Evolutionary conservation across 1,284 basidiomycete species (phyloP).

Genomic region (Puccinia polysora): DNA sequence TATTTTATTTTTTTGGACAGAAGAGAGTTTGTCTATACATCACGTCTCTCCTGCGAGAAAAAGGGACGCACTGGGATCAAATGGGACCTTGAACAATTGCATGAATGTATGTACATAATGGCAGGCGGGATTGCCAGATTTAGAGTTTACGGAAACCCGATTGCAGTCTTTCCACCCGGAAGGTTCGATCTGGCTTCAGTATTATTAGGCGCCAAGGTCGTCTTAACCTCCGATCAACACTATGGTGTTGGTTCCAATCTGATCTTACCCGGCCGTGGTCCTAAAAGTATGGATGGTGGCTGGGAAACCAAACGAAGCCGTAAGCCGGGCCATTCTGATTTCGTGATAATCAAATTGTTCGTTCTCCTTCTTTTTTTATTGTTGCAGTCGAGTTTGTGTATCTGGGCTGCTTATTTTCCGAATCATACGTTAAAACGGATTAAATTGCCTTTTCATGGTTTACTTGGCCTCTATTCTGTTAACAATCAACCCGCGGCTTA

Average conservation of each 20-base stretch:
- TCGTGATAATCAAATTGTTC: conserved; percentile 82
- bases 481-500: conserved; percentile 44
- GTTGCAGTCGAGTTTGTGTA: neutral
- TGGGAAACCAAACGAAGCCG: conserved; percentile 96
- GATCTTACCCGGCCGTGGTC: conserved; percentile 79
- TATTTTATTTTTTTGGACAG: conserved; percentile 20
- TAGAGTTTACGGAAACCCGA: conserved; percentile 57
- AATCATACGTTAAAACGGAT: no score
- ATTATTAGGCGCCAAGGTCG: conserved; percentile 77
- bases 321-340: conserved; percentile 73
- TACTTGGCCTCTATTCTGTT: conserved; percentile 63
- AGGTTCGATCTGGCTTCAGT: conserved; percentile 82
- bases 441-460: neutral
- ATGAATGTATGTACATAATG: conserved; percentile 78
- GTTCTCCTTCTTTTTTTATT: conserved; percentile 50
- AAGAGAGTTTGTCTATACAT: no score
- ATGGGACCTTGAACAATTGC: conserved; percentile 70
- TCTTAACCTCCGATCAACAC: conserved; percentile 73
- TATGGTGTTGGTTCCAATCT: conserved; percentile 88
- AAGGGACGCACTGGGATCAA: no score
- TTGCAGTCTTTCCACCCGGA: conserved; percentile 44
- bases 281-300: conserved; percentile 76
- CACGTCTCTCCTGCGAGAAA: conserved; percentile 66
- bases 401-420: conserved; percentile 52
- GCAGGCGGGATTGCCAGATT: conserved; percentile 68